Base-by-base conservation (phyloP, 1,139 yeast species). In the Pichia sp. region DNA sequence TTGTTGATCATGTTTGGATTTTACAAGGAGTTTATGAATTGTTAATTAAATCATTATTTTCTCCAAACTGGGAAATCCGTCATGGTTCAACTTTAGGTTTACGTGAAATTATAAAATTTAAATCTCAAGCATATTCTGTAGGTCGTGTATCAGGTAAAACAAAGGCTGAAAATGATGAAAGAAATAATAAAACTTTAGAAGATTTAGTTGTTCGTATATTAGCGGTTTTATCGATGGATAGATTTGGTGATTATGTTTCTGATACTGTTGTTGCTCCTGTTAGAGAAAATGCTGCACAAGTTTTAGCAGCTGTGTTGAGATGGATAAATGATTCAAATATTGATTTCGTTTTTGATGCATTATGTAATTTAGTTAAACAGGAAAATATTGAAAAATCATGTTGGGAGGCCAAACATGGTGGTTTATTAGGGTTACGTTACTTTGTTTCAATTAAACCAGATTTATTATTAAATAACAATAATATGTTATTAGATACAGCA, bases 401-500 rank as follows among this genome's bases (percentile, higher is more conserved):
- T 48, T 94, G 98, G 98, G 97, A 94, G 65, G 97, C 97, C 1
- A 87, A 94, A 52, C 98, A 94, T 71, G 98, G 98, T 55, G 99
- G 98, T 43, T 83, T 94, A 83, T 75, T 94, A 30, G 98, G 98
- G 0, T 73, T 94, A 48, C 73, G 96, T 51, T 94, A 94, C 66
- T 83, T 92, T 58, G 98, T 90, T 4, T 85, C 96, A 55, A 90
- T 92, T 5, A 76, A 96, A 59, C 83, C 90, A 1, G 95, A 87
- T 55, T 76, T 89, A 30, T 69, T 94, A 34, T 70, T 84, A 34
- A 67, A 73, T 11, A 74, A 78, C 48, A 75, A 79, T 1, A 76
- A 76, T 39, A 70, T 90, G 43, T 68, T 88, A 38, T 85, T 85
- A 55, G 78, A 79, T 50, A 87, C 92, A 2, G 83, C 90, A 3